phyloP scores from a whole-genome alignment of 2,329 filamentous ascomycete species.

The Diaporthe citri region DNA sequence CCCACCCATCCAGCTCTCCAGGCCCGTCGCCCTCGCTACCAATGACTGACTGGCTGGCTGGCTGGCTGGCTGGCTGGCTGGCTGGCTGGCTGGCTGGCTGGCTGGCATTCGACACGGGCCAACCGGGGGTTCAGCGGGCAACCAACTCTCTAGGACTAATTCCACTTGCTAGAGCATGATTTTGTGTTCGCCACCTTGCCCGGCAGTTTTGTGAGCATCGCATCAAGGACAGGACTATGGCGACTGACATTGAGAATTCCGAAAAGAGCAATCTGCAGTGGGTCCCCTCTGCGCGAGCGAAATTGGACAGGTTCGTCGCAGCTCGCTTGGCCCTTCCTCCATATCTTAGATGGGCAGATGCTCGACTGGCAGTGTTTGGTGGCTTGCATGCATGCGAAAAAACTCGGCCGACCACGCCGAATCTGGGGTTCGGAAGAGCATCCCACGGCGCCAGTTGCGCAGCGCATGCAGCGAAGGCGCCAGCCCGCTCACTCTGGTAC shows the following conservation, averaged over 20 bases:
- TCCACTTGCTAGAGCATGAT: constrained; percentile 15
- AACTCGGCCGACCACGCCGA: constrained; percentile 25
- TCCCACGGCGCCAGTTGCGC: constrained; percentile 28
- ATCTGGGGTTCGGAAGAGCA: constrained; percentile 34
- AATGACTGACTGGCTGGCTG: constrained; percentile 7
- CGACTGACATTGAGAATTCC: constrained; percentile 20
- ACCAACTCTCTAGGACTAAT: neutral
- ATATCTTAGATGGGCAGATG: constrained; percentile 20
- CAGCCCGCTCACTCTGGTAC: neutral
- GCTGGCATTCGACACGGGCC: constrained; percentile 16
- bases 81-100: constrained; percentile 2
- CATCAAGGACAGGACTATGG: constrained; percentile 10
- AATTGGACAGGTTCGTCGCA: constrained; percentile 40
- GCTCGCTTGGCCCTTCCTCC: constrained; percentile 30
- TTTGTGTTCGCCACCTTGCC: constrained; percentile 13
- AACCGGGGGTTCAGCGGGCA: constrained; percentile 4
- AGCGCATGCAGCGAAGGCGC: constrained; percentile 20
- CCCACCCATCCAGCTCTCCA: neutral
- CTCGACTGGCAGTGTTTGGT: constrained; percentile 24
- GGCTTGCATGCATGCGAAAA: constrained; percentile 35
- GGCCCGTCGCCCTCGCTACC: constrained; percentile 22
- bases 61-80: constrained; percentile 2
- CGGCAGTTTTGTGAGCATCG: neutral
- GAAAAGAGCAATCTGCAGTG: constrained; percentile 18
- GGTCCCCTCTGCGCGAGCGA: constrained; percentile 26